Evolutionary conservation across 805 yeast genomes (phyloP), one percentile per base, ranked within the genome.

Genomic region (Hermanozyma aechmeae): DNA sequence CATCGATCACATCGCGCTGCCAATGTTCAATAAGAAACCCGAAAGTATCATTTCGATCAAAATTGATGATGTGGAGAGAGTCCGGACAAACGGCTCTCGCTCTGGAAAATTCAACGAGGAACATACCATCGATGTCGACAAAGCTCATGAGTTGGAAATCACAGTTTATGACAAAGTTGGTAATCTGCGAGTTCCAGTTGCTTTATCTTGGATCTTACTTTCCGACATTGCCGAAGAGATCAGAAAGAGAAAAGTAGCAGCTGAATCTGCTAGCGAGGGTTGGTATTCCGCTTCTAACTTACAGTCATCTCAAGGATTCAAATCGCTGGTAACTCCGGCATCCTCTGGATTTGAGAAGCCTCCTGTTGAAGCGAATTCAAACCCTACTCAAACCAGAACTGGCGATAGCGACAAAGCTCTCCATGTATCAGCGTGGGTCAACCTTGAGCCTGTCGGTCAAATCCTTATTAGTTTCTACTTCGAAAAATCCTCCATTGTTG

Each of bases 141-240:
- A 79, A 51, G 96, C 95, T 16, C 84, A 89, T 48, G 99, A 92
- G 57, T 68, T 87, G 25, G 96, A 87, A 46, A 65, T 92, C 33
- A 73, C 87, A 2, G 84, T 92, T 4, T 86, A 79, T 52, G 98
- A 92, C 51, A 79, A 77, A 42, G 61, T 69, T 9, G 82, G 82
- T 22, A 73, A 65, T 33, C 70, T 65, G 28, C 59, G 68, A 35
- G 74, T 79, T 6, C 97, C 98, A 0, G 96, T 92, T 6, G 98
- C 95, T 6, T 67, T 92, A 22, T 74, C 81, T 44, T 92, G 98
- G 98, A 68, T 89, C 16, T 71, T 89, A 21, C 65, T 92, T 16
- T 77, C 93, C 3, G 99, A 92, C 53, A 72, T 92, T 24, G 86
- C 93, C 1, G 99, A 92, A 60, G 97, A 92, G 43, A 71, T 89